Conservation (phyloP, 2,329 filamentous ascomycete species). For the Penicillium sp. region DNA sequence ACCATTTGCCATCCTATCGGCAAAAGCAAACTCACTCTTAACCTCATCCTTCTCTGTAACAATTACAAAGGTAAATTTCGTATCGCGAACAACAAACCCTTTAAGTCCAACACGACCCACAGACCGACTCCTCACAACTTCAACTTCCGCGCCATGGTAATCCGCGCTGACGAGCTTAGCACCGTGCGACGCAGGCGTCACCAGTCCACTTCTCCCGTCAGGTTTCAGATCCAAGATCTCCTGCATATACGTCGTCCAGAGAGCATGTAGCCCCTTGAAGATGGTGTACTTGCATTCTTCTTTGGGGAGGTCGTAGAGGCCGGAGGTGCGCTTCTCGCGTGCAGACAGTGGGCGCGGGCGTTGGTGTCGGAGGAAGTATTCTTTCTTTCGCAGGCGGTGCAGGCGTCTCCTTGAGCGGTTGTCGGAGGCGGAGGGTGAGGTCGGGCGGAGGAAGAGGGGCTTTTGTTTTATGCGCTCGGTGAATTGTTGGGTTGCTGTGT, state of each 20-base stretch:
- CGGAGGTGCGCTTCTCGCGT: constrained; percentile 66
- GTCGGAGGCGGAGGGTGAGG: constrained; percentile 60
- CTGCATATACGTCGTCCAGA: constrained; percentile 82
- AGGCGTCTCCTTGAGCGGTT: constrained; percentile 50
- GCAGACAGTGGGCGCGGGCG: constrained; percentile 69
- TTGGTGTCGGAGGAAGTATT: constrained; percentile 44
- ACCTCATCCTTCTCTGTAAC: constrained; percentile 65
- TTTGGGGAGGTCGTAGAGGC: constrained; percentile 69
- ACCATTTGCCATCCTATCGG: neutral
- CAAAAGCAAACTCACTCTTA: constrained; percentile 56
- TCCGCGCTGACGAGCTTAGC: constrained; percentile 75
- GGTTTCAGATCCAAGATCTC: constrained; percentile 65
- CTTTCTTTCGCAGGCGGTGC: constrained; percentile 45
- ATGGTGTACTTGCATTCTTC: constrained; percentile 65
- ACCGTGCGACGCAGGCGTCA: constrained; percentile 53
- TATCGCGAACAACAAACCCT: constrained; percentile 86
- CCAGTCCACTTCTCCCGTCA: constrained; percentile 25
- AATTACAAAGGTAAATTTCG: constrained; percentile 78
- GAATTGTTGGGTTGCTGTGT: constrained; percentile 66
- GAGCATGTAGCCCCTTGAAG: constrained; percentile 67
- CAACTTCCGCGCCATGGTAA: constrained; percentile 78
- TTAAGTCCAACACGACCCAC: constrained; percentile 73
- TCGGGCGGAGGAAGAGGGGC: constrained; percentile 70
- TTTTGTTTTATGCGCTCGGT: constrained; percentile 77
- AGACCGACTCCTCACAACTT: constrained; percentile 77